These are phyloP conservation scores for Mollisia scopiformis DNA, from an alignment of 2,329 filamentous ascomycete genomes.

Conservation along the genomic window DNA sequence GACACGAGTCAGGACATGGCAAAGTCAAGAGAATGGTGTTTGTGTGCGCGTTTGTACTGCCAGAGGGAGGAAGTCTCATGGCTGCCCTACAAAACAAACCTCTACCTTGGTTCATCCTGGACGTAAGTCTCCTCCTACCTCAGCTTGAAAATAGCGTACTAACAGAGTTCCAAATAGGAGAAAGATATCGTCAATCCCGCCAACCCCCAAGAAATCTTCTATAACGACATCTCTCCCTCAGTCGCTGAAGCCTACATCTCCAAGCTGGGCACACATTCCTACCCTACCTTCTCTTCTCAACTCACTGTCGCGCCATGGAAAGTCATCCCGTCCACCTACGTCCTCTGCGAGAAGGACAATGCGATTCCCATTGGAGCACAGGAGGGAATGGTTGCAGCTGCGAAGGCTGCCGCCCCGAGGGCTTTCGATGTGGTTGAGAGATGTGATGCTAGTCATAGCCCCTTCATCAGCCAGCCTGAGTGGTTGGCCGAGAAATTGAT, in stretches of 20 bases:
- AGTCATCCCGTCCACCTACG: constrained; percentile 43
- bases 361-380: constrained; percentile 41
- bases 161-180: not conserved
- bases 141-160: too few relatives aligned
- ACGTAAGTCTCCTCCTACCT: constrained; percentile 6
- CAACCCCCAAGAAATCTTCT: constrained; percentile 36
- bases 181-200: constrained; percentile 19
- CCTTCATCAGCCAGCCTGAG: constrained; percentile 29
- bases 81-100: constrained; percentile 9
- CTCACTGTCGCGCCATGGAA: constrained; percentile 41
- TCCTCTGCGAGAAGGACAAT: constrained; percentile 43
- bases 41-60: constrained; percentile 21
- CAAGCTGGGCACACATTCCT: constrained; percentile 35
- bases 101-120: constrained; percentile 22
- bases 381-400: constrained; percentile 38
- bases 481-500: constrained; percentile 22
- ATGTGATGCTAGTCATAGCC: constrained; percentile 24
- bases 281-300: constrained; percentile 27
- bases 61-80: constrained; percentile 22
- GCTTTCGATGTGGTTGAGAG: constrained; percentile 28
- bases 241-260: constrained; percentile 24
- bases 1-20: constrained; percentile 40
- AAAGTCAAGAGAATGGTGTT: constrained; percentile 33
- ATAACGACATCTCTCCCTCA: constrained; percentile 38
- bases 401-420: constrained; percentile 11